phyloP scores from a whole-genome alignment of 2,329 filamentous ascomycete genomes.

The Penicillium sp. region DNA sequence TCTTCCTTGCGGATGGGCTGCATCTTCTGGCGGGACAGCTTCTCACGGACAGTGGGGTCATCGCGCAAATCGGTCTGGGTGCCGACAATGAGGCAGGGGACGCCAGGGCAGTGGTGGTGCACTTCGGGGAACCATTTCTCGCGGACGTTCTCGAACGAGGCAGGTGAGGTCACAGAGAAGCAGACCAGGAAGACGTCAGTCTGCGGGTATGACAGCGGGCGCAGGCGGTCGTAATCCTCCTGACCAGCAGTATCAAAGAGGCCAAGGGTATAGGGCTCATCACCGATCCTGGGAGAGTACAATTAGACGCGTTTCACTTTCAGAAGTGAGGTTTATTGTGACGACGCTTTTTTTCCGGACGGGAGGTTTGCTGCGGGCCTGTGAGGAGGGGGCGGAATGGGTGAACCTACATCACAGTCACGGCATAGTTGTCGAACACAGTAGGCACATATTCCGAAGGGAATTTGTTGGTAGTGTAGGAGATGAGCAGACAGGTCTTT shows the following conservation, averaged over 20 bases:
- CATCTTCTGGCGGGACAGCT: constrained; percentile 96
- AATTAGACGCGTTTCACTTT: background rate
- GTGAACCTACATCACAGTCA: constrained; percentile 90
- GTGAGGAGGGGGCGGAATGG: background rate
- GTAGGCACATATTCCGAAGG: constrained; percentile 99
- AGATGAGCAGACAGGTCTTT: constrained; percentile 98
- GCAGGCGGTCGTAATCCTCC: constrained; percentile 97
- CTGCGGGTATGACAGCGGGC: constrained; percentile 94
- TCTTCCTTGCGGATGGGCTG: constrained; percentile 84
- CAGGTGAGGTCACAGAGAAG: constrained; percentile 95
- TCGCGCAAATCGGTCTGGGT: constrained; percentile 96
- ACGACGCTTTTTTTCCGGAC: background rate
- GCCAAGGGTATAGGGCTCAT: constrained; percentile 95
- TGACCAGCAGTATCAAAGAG: constrained; percentile 98
- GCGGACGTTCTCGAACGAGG: constrained; percentile 97
- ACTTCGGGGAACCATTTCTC: constrained; percentile 99
- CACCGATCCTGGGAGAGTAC: constrained; percentile 70
- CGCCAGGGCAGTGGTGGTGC: constrained; percentile 95
- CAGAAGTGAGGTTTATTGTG: background rate
- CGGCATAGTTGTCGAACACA: constrained; percentile 99
- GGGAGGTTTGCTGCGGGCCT: background rate
- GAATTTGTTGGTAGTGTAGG: constrained; percentile 99
- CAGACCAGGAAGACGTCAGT: constrained; percentile 98
- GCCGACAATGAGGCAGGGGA: constrained; percentile 94
- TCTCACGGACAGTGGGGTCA: constrained; percentile 78